Evolutionary conservation across 2,329 filamentous ascomycete genomes (phyloP).

Genomic region (Penicillium janthinellum): DNA sequence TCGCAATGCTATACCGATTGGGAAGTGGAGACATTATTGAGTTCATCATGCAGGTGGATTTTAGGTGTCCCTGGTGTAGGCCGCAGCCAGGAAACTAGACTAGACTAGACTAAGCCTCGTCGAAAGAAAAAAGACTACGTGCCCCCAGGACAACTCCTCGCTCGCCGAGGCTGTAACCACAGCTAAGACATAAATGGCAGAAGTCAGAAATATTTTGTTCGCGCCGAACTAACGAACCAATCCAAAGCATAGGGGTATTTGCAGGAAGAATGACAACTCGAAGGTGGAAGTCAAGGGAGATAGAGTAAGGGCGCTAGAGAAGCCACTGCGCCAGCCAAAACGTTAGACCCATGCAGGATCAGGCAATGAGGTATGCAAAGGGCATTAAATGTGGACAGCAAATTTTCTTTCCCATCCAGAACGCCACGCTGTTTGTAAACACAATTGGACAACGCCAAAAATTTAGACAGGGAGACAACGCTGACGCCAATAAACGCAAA

Average conservation of each 20-base stretch:
- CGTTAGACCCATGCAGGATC: background rate
- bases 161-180: background rate
- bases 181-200: background rate
- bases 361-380: background rate
- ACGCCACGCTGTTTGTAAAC: constrained; percentile 23
- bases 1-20: background rate
- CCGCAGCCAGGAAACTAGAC: background rate
- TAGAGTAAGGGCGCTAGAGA: background rate
- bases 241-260: constrained; percentile 7
- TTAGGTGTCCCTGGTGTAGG: background rate
- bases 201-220: background rate
- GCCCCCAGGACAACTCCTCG: background rate
- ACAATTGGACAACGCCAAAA: constrained; percentile 8
- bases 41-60: background rate
- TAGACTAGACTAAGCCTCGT: background rate
- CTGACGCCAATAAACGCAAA: background rate
- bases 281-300: background rate
- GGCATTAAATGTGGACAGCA: constrained; percentile 10
- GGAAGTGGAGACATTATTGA: background rate
- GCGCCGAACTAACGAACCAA: background rate
- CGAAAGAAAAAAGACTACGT: background rate
- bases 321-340: constrained; percentile 2
- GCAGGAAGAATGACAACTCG: background rate
- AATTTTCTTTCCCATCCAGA: constrained; percentile 20
- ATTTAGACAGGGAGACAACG: background rate